Evolutionary conservation across 2,329 filamentous ascomycete genomes (phyloP), one percentile per base, ranked within the genome.

Genomic region (Pseudogymnoascus sp.): DNA sequence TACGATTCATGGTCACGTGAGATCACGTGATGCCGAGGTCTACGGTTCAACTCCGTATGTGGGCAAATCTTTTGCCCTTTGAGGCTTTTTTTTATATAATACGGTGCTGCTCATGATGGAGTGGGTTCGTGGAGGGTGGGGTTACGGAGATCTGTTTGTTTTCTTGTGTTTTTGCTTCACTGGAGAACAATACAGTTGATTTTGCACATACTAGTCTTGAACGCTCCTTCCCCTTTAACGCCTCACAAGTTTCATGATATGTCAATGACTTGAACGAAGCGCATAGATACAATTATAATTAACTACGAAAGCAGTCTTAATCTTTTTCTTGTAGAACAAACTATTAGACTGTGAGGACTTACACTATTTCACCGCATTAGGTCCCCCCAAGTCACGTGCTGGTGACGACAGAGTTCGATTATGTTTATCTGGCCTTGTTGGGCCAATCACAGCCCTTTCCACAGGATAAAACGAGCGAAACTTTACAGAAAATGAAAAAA

Each of bases 401-500:
- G 10, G 45, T 51, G 45, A 51, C 45, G 45, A 51, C 45, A 51
- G 45, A 51, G 4, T 16, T 16, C 23, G 14, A 51, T 28, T 51
- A 51, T 51, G 45, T 51, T 51, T 51, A 51, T 51, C 45, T 51
- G 45, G 45, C 28, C 45, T 51, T 28, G 23, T 16, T 51, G 45
- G 23, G 23, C 45, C 45, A 51, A 51, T 51, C 45, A 51, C 6
- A 28, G 23, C 7, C 14, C 4, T 51, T 51, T 28, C 45, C 57
- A 61, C 57, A 34, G 8, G 57, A 39, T 39, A 61, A 61, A 61
- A 61, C 57, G 36, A 61, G 57, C 31, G 57, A 61, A 61, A 61
- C 57, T 61, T 61, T 61, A 36, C 57, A 61, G 36, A 61, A 39
- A 61, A 61, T 36, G 36, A 21, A 61, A 61, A 36, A 36, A 39